phyloP scores from a whole-genome alignment of 495 filamentous ascomycete species.

The Podospora fimiseda region DNA sequence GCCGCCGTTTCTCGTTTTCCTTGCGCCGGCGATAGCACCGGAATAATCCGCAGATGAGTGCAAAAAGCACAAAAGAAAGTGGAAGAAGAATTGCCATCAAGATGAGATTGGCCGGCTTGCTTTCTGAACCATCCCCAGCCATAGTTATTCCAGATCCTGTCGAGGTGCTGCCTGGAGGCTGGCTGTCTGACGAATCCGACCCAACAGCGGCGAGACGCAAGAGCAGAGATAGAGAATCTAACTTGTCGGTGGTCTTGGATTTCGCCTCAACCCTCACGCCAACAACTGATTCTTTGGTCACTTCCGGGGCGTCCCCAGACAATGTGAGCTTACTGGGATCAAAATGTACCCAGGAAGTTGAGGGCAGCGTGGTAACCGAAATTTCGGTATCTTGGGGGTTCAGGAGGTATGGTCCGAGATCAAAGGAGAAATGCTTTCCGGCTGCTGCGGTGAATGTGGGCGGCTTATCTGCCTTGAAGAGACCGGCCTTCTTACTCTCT shows the following conservation, averaged over 20 bases:
- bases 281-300: slow-evolving; percentile 27
- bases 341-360: slow-evolving; percentile 63
- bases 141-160: background rate
- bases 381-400: slow-evolving; percentile 48
- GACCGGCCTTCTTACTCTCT: slow-evolving; percentile 5
- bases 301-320: slow-evolving; percentile 55
- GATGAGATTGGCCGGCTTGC: slow-evolving; percentile 11
- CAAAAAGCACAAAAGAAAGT: slow-evolving; percentile 8
- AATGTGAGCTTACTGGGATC: slow-evolving; percentile 51
- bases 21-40: slow-evolving; percentile 23
- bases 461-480: slow-evolving; percentile 32
- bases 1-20: background rate
- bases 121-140: background rate
- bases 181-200: slow-evolving; percentile 6
- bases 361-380: slow-evolving; percentile 43
- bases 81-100: slow-evolving; percentile 18
- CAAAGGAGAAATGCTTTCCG: slow-evolving; percentile 59
- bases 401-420: slow-evolving; percentile 51
- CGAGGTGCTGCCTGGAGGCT: background rate
- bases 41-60: slow-evolving; percentile 14
- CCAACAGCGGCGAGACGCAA: slow-evolving; percentile 39
- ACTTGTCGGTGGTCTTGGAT: slow-evolving; percentile 34
- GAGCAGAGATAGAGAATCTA: slow-evolving; percentile 43
- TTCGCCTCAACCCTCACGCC: slow-evolving; percentile 46
- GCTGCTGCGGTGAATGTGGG: slow-evolving; percentile 48